Conservation (phyloP, 169 alveolate genomes). For the Cryptosporidium parvum region DNA sequence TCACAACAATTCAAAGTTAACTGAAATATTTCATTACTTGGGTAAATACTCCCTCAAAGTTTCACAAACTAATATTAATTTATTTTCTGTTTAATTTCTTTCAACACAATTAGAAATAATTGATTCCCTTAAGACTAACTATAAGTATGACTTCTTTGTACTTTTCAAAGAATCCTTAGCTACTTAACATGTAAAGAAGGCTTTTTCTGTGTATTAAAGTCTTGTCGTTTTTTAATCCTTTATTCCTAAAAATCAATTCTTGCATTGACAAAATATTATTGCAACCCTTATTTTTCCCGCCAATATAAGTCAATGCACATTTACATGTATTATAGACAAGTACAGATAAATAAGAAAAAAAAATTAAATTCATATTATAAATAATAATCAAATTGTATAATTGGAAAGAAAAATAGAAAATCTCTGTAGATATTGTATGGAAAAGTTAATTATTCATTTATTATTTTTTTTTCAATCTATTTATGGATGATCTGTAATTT, state of each 20-base stretch:
- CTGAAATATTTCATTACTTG: background rate
- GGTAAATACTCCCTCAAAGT: background rate
- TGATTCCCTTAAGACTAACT: background rate
- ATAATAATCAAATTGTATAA: background rate
- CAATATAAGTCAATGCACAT: conserved; percentile 8
- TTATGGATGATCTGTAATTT: background rate
- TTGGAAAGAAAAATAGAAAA: background rate
- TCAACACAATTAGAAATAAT: too few relatives aligned
- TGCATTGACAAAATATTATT: background rate
- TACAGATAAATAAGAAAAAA: conserved; percentile 20
- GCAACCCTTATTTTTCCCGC: conserved; percentile 29
- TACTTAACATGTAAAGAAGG: background rate
- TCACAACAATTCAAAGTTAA: background rate
- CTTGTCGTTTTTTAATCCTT: background rate
- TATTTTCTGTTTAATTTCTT: too few relatives aligned
- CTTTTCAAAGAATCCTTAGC: background rate
- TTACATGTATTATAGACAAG: conserved; percentile 71
- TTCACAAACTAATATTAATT: background rate
- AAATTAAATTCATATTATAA: background rate
- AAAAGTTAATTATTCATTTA: too few relatives aligned
- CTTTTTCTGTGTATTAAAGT: background rate
- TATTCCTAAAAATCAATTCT: background rate
- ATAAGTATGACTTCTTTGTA: background rate
- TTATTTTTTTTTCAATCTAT: too few relatives aligned
- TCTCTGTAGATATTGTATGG: background rate